phyloP scores from a whole-genome alignment of 495 filamentous ascomycete species.

The Neurospora sp. region DNA sequence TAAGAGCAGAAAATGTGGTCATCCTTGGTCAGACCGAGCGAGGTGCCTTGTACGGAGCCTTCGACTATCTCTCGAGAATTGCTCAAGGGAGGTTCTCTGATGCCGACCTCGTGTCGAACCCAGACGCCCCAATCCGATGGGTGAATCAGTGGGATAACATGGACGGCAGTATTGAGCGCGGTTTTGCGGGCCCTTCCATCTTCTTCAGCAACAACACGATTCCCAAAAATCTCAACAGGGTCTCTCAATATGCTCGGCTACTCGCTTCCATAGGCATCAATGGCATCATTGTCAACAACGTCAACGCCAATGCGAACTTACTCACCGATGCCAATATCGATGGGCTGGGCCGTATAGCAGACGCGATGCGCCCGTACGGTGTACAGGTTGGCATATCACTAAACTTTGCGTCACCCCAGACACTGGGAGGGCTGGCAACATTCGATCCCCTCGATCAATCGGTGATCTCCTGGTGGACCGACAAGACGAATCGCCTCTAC shows the following conservation, averaged over 20 bases:
- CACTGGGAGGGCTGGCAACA: slow-evolving; percentile 44
- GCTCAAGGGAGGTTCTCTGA: slow-evolving; percentile 51
- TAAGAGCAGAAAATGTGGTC: slow-evolving; percentile 31
- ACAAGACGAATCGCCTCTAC: slow-evolving; percentile 50
- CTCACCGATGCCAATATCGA: slow-evolving; percentile 47
- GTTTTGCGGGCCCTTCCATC: slow-evolving; percentile 59
- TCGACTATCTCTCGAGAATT: slow-evolving; percentile 55
- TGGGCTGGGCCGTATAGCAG: slow-evolving; percentile 51
- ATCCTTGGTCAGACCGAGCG: slow-evolving; percentile 61
- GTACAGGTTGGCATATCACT: slow-evolving; percentile 56
- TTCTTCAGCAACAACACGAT: slow-evolving; percentile 51
- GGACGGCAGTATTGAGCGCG: slow-evolving; percentile 56
- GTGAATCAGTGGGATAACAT: slow-evolving; percentile 69
- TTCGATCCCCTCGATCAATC: slow-evolving; percentile 53
- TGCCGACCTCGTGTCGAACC: slow-evolving; percentile 44
- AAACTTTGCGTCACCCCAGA: slow-evolving; percentile 56
- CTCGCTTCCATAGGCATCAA: slow-evolving; percentile 60
- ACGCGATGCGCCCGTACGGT: slow-evolving; percentile 57
- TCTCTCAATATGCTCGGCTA: slow-evolving; percentile 53
- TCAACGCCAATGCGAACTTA: slow-evolving; percentile 54
- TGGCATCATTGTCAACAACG: slow-evolving; percentile 59
- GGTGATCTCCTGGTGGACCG: slow-evolving; percentile 53
- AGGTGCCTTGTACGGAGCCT: slow-evolving; percentile 59
- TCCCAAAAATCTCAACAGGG: slow-evolving; percentile 48
- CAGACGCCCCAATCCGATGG: slow-evolving; percentile 55